Evolutionary conservation across 2,329 filamentous ascomycete genomes (phyloP).

Genomic region (Cadophora luteo-olivacea): DNA sequence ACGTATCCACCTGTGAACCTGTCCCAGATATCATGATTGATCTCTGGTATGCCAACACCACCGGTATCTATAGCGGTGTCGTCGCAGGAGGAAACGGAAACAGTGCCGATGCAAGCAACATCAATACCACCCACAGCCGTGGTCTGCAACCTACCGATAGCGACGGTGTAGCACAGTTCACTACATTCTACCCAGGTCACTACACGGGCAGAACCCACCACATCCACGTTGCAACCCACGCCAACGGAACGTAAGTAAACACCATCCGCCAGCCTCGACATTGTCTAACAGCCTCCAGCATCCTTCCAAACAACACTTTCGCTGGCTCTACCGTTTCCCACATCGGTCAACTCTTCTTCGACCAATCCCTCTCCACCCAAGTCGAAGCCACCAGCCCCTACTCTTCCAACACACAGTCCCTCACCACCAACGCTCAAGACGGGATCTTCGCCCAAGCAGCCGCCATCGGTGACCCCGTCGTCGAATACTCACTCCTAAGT

Average conservation of each 20-base stretch:
- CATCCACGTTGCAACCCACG: conserved; percentile 56
- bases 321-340: conserved; percentile 59
- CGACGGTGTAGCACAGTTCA: conserved; percentile 52
- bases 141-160: conserved; percentile 50
- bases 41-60: conserved; percentile 57
- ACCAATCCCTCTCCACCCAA: conserved; percentile 59
- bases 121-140: conserved; percentile 50
- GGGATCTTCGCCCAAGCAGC: conserved; percentile 54
- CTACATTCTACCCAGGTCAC: conserved; percentile 53
- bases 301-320: conserved; percentile 54
- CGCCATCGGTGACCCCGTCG: conserved; percentile 56
- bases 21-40: conserved; percentile 56
- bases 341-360: conserved; percentile 70
- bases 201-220: conserved; percentile 54
- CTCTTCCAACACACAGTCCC: conserved; percentile 51
- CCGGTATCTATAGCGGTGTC: conserved; percentile 58
- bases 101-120: conserved; percentile 45
- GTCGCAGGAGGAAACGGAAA: conserved; percentile 52
- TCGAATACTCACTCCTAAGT: conserved; percentile 65
- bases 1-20: conserved; percentile 59
- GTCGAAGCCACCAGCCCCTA: conserved; percentile 57
- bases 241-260: conserved; percentile 43
- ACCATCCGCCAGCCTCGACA: not conserved
- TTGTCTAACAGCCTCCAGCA: conserved; percentile 38
- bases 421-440: conserved; percentile 58